Evolutionary conservation across 257 asterid species (phyloP), one percentile per base, ranked within the genome.

Genomic region (Schizonepeta tenuifolia): DNA sequence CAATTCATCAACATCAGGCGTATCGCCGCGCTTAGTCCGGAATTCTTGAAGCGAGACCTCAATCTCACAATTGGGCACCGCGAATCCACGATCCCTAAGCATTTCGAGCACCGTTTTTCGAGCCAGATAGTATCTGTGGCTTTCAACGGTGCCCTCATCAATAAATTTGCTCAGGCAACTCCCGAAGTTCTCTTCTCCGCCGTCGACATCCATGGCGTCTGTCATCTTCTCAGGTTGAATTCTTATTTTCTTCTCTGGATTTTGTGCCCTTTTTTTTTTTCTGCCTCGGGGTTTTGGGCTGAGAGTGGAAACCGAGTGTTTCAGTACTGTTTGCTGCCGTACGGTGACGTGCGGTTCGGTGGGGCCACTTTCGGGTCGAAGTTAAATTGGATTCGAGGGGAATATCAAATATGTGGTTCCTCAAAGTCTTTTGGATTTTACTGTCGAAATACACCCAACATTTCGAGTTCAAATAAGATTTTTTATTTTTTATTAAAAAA

Each of bases 51-150:
- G 89, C 15, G 96, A 73, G 10, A 87, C n/a, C 12, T 83, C 91
- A 63, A 91, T 83, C 26, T 91, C 97, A 0, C 87, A 65, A 63
- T 21, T 72, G 66, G 96, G 97, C 13, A 91, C 89, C 10, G 89
- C 86, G 67, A 83, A 94, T 28, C 97, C 99, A 47, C 99, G 95
- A 50, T 94, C 97, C 77, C 79, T 88, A 6, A 94, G 97, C 99
- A 94, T 94, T 69, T 94, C 99, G 67, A 91, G 84, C 71, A 83
- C 33, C 8, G 97, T 94, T 78, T 83, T 79, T 14, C 97, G 93
- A 0, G 97, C 84, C 77, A 91, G 72, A 74, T 83, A 94, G 90
- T 89, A 91, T 17, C 87, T 75, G 71, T 87, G 96, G 82, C 96
- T 89, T 69, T 82, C 96, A 8, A 38, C 53, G 85, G 87, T 85